These are phyloP conservation scores for Ocimum tenuiflorum DNA, from an alignment of 257 asterid genomes.

Conservation along the genomic window DNA sequence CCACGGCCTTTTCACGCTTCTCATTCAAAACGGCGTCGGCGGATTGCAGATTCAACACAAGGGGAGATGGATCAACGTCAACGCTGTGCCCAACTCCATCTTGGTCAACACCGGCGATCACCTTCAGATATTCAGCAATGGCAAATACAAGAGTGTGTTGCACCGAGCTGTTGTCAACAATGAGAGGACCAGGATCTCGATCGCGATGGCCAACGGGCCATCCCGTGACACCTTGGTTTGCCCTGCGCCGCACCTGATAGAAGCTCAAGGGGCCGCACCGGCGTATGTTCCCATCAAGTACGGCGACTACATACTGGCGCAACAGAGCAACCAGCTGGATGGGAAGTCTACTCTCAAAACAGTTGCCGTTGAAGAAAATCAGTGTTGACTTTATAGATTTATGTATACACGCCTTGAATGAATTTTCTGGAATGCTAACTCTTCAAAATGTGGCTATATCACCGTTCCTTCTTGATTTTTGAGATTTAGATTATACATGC, in stretches of 20 bases:
- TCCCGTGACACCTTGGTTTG: conserved; percentile 41
- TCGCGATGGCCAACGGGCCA: conserved; percentile 62
- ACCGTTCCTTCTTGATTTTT: too few relatives aligned
- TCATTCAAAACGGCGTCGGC: conserved; percentile 48
- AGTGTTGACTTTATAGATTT: too few relatives aligned
- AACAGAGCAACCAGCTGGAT: conserved; percentile 45
- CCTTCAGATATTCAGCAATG: conserved; percentile 75
- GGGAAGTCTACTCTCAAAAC: conserved; percentile 45
- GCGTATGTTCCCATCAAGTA: conserved; percentile 49
- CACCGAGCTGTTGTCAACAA: conserved; percentile 70
- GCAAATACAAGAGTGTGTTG: conserved; percentile 66
- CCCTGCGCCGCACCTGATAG: conserved; percentile 36
- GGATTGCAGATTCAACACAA: conserved; percentile 61
- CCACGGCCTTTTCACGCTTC: conserved; percentile 71
- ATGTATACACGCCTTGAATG: too few relatives aligned
- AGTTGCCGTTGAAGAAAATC: conserved; percentile 15
- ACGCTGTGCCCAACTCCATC: conserved; percentile 49
- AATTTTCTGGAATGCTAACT: too few relatives aligned
- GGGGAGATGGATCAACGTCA: conserved; percentile 52
- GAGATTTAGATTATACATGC: too few relatives aligned
- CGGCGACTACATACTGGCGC: conserved; percentile 45
- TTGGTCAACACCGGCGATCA: conserved; percentile 66
- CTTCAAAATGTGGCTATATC: too few relatives aligned
- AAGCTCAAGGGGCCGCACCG: conserved; percentile 2
- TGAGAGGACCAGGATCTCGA: conserved; percentile 50